phyloP scores from a whole-genome alignment of 208 protist genomes.

The Trypanosoma brucei region DNA sequence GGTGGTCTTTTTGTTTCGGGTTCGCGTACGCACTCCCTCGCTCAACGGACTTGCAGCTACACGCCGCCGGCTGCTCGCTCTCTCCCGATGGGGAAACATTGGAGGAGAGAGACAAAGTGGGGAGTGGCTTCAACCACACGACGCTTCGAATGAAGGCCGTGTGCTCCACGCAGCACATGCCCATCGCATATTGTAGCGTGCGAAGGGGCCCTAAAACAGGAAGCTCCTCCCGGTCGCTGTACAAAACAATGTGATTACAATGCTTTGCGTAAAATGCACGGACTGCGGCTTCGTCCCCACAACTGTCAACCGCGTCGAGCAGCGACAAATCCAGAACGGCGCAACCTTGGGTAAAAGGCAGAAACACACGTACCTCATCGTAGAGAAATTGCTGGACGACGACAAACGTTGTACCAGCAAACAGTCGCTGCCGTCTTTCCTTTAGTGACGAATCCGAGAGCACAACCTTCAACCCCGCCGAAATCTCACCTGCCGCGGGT shows the following conservation, averaged over 20 bases:
- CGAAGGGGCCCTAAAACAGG: constrained; percentile 32
- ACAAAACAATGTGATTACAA: constrained; percentile 47
- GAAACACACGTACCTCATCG: constrained; percentile 46
- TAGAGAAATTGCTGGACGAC: constrained; percentile 53
- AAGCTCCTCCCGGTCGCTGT: constrained; percentile 40
- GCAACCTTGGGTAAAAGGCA: constrained; percentile 38
- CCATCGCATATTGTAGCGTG: constrained; percentile 29
- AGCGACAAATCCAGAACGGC: constrained; percentile 49
- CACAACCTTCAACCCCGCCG: background rate
- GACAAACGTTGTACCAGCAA: constrained; percentile 50
- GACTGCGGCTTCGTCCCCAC: constrained; percentile 15
- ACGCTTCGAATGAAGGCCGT: constrained; percentile 38
- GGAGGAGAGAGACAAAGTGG: constrained; percentile 10
- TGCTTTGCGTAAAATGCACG: constrained; percentile 35
- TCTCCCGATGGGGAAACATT: background rate
- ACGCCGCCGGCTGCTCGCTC: background rate
- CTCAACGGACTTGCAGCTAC: background rate
- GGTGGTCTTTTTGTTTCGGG: too few relatives aligned
- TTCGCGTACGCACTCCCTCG: background rate
- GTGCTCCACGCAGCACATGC: constrained; percentile 56
- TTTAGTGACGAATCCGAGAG: constrained; percentile 26
- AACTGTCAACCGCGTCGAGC: constrained; percentile 4
- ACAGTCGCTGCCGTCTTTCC: constrained; percentile 35
- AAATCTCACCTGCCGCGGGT: background rate
- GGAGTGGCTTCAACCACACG: constrained; percentile 18